Base-by-base conservation (phyloP, 768 basidiomycete genomes). In the Gymnopilus junonius region DNA sequence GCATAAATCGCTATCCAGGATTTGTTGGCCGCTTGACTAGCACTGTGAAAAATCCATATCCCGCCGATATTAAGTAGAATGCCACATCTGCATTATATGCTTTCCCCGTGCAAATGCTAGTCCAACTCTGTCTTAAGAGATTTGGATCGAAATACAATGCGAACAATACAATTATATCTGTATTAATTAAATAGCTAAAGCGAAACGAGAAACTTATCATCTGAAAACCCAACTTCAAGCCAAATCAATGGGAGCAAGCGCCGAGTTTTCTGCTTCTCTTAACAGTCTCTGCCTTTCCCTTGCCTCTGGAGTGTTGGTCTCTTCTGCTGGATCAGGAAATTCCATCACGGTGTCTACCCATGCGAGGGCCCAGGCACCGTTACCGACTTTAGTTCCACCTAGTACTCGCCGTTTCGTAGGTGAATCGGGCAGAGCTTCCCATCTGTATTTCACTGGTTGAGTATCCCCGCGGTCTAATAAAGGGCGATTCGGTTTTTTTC, bases 341-440 rank as follows among this genome's bases (percentile, higher is more conserved):
- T 69, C 63, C 65, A 69, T 66, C 4, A 69, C 48, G 14, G 84
- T 85, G 67, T 93, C 93, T 20, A 93, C 81, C 86, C 90, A 92
- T 4, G 91, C 90, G 54, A 94, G 73, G 0, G 84, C 91, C 94
- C 93, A 94, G 4, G 90, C 92, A 0, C 85, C 87, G 67, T 90
- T 87, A 7, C 94, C 93, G 1, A 84, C 85, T 73, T 91, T 92
- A 0, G 88, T 85, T 2, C 90, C 91, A 0, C 91, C 92, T 8
- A 92, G 76, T 21, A 91, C 75, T 1, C 77, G 79, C 65, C 65
- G 69, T 64, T 82, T 82, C 17, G 75, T 77, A 0, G 70, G 70
- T 0, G 77, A 71, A 63, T 85, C 83, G 8, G 85, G 82, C 8
- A 90, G 57, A 1, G 76, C 75, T 65, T 90, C 88, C 87, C 90